Percentiles rank a stretch among this genome's conserved stretches.
Evolutionary conservation across 202 grass and related monocot species (phyloP).

Genomic region (Carex sylvatica): DNA sequence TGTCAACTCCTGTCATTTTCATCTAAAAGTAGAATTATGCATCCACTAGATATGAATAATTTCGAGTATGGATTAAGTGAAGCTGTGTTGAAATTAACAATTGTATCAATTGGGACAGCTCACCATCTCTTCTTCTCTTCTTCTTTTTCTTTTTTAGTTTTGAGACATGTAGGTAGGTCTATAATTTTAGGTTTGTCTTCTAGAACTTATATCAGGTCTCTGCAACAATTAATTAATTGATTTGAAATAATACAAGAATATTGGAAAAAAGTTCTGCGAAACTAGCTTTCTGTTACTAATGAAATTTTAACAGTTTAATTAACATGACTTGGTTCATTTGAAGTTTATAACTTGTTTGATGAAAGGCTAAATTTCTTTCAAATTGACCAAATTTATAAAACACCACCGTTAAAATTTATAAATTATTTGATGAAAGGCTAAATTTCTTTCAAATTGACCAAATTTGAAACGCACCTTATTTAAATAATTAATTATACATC

Average conservation of each 20-base stretch:
- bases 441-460: too few relatives aligned
- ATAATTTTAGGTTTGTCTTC: not conserved
- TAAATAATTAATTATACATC: too few relatives aligned
- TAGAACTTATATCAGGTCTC: not conserved
- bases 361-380: too few relatives aligned
- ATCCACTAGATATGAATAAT: not conserved
- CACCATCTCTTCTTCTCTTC: not conserved
- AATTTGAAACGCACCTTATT: too few relatives aligned
- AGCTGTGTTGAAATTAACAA: not conserved
- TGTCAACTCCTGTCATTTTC: conserved; percentile 22
- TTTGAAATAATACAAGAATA: not conserved
- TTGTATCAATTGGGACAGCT: too few relatives aligned
- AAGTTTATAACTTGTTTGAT: too few relatives aligned
- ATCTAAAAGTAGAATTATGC: not conserved
- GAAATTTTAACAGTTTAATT: not conserved
- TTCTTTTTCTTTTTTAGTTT: too few relatives aligned
- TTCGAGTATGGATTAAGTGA: not conserved
- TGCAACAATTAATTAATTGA: not conserved
- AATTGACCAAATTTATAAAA: too few relatives aligned
- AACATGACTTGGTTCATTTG: not conserved
- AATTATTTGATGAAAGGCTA: too few relatives aligned
- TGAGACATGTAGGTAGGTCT: not conserved
- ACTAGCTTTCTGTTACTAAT: not conserved
- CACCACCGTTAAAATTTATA: too few relatives aligned
- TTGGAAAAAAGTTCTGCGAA: not conserved